Base-by-base conservation (phyloP, 805 yeast genomes). In the Vanderwaltozyma verrucispora region DNA sequence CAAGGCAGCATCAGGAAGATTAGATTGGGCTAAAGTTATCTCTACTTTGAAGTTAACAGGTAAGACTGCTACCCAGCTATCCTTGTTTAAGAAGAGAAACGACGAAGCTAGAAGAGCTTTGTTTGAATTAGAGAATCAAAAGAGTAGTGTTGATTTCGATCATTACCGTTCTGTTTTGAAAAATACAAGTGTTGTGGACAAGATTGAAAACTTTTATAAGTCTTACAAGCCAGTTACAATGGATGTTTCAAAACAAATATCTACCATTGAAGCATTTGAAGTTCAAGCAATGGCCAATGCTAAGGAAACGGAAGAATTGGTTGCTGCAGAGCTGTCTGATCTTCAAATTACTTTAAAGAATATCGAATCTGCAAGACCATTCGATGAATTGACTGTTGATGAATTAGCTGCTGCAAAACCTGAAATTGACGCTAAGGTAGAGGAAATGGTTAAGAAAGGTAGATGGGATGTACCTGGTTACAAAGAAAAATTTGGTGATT, bases 381-480 rank as follows among this genome's bases (percentile, higher is more conserved):
- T 92, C 59, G 96, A 86, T 63, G 88, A 92, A 70, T 80, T 92
- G 64, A 89, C 96, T 39, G 88, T 89, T 46, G 96, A 86, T 47
- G 98, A 92, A 54, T 83, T 92, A 51, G 80, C 80, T 57, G 77
- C 77, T 72, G 97, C 96, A 48, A 84, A 92, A 72, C 97, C 98
- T 56, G 97, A 92, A 65, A 80, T 92, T 63, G 95, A 89, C 62
- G 88, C 84, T 54, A 92, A 92, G 82, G 95, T 88, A 53, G 74
- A 71, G 58, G 86, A 86, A 70, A 80, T 89, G 92, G 87, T 92
- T 56, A 77, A 80, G 75, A 80, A 88, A 74, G 95, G 96, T 68
- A 83, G 83, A 73, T 88, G 95, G 94, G 85, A 84, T 60, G 94
- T 88, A 53, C 97, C 97, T 56, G 95, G 96, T 56, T 92, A 92